Conservation (phyloP, 2,329 filamentous ascomycete genomes). For the Colletotrichum falcatum region DNA sequence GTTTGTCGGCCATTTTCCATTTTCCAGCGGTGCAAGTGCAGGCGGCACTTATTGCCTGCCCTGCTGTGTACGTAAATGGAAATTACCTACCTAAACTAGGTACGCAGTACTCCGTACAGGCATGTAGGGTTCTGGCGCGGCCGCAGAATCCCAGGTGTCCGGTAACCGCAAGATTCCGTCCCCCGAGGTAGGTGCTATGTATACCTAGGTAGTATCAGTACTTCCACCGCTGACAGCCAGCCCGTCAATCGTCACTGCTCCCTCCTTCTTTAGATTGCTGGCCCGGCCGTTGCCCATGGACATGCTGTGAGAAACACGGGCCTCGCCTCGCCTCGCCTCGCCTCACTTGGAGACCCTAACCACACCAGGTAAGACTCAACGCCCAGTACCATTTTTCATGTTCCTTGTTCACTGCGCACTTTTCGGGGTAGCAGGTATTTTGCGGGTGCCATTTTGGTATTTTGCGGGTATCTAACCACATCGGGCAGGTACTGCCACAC, state of each 20-base stretch:
- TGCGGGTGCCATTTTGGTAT: too few relatives aligned
- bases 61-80: too few relatives aligned
- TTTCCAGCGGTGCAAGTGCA: too few relatives aligned
- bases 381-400: background rate
- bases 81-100: too few relatives aligned
- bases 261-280: too few relatives aligned
- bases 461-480: too few relatives aligned
- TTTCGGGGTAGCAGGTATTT: too few relatives aligned
- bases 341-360: too few relatives aligned
- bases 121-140: background rate
- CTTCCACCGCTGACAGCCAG: background rate
- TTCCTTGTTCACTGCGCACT: background rate
- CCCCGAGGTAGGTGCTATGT: too few relatives aligned
- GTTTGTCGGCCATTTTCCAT: background rate
- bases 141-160: conserved; percentile 22
- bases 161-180: background rate
- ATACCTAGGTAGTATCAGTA: background rate
- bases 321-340: too few relatives aligned
- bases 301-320: background rate
- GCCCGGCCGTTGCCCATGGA: background rate
- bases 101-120: background rate
- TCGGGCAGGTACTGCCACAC: too few relatives aligned
- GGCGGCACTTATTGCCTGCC: too few relatives aligned
- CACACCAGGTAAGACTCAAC: conserved; percentile 1
- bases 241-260: background rate